phyloP scores from a whole-genome alignment of 495 filamentous ascomycete species.

The Evernia prunastri region DNA sequence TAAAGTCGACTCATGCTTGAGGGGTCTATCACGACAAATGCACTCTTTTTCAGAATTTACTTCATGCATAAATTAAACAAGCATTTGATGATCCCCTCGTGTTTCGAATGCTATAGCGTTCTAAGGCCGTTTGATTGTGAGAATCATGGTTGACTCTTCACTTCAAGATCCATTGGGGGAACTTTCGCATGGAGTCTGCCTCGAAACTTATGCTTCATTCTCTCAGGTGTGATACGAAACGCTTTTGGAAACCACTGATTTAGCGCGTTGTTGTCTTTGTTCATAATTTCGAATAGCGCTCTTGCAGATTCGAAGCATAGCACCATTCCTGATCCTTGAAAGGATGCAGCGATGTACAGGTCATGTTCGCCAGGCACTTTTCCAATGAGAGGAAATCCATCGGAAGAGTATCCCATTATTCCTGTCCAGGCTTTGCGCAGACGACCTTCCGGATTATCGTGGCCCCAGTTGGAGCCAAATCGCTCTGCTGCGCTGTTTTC shows the following conservation, averaged over 20 bases:
- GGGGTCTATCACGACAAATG: not conserved
- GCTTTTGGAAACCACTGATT: slow-evolving; percentile 23
- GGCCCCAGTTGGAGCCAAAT: slow-evolving; percentile 54
- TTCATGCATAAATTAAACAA: not conserved
- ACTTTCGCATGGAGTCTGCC: slow-evolving; percentile 21
- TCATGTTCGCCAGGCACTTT: slow-evolving; percentile 37
- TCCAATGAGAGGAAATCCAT: slow-evolving; percentile 45
- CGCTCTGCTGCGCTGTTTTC: slow-evolving; percentile 40
- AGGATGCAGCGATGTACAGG: slow-evolving; percentile 45
- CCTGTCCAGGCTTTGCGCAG: slow-evolving; percentile 52
- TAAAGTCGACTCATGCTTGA: not conserved
- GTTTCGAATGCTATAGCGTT: not conserved
- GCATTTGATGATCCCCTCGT: not conserved
- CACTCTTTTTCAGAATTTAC: not conserved
- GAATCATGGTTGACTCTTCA: slow-evolving; percentile 21
- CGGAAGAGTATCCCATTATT: slow-evolving; percentile 42
- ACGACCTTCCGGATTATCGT: slow-evolving; percentile 49
- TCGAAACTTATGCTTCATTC: slow-evolving; percentile 21
- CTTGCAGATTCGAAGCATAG: slow-evolving; percentile 39
- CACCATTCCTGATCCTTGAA: slow-evolving; percentile 52
- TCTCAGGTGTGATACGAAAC: slow-evolving; percentile 19
- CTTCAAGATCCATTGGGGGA: slow-evolving; percentile 22
- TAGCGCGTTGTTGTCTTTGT: slow-evolving; percentile 12
- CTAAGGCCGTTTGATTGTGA: not conserved
- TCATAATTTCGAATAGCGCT: slow-evolving; percentile 44